phyloP scores from a whole-genome alignment of 305 asterid species.

The Coffea humblotiana region DNA sequence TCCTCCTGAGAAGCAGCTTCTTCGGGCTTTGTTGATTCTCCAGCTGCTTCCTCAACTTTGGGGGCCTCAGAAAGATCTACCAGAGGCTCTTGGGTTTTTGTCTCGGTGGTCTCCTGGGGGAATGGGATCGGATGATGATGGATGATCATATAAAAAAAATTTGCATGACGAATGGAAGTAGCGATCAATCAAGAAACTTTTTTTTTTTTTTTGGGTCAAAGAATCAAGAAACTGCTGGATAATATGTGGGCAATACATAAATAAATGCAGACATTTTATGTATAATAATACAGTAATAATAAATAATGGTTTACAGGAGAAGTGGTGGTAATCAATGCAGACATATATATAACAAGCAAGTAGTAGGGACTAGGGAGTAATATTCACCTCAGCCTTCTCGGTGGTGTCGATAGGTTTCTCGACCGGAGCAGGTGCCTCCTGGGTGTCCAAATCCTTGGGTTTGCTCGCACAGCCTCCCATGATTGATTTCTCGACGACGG shows the following conservation, averaged over 20 bases:
- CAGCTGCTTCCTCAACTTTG: conserved; percentile 29
- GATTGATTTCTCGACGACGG: conserved; percentile 21
- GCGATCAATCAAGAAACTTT: too few species aligned
- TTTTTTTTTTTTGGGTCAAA: too few species aligned
- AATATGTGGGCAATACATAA: too few species aligned
- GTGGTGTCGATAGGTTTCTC: conserved; percentile 41
- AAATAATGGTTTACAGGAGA: not conserved
- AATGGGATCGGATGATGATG: too few species aligned
- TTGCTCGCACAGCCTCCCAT: conserved; percentile 90
- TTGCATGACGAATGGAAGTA: too few species aligned
- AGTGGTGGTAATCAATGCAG: not conserved
- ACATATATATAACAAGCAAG: too few species aligned
- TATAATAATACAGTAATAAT: too few species aligned
- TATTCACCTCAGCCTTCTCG: conserved; percentile 33
- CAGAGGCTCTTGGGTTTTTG: conserved; percentile 38
- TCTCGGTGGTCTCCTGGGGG: conserved; percentile 29
- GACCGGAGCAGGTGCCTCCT: conserved; percentile 40
- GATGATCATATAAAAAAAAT: not conserved
- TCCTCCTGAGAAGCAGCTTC: conserved; percentile 28
- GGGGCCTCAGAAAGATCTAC: conserved; percentile 44
- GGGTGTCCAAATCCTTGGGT: conserved; percentile 57
- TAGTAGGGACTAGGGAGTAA: not conserved
- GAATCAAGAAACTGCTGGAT: too few species aligned
- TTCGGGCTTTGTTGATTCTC: conserved; percentile 20
- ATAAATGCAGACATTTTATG: too few species aligned